These are phyloP conservation scores for Cryptococcus sp. DNA, from an alignment of 1,284 basidiomycete genomes.

Conservation along the genomic window DNA sequence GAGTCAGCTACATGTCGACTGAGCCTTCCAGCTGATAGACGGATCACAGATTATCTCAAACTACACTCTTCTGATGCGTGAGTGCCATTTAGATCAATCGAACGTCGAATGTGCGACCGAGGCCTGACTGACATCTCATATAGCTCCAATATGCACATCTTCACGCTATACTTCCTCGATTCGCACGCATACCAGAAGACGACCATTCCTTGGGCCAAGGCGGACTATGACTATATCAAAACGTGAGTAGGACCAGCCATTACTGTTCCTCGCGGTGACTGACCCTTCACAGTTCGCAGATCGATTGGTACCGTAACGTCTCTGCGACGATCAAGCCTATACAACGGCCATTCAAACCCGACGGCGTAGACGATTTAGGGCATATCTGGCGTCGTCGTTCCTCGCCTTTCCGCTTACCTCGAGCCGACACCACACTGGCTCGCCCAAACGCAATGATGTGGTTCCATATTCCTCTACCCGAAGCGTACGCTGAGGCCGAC, in stretches of 20 bases:
- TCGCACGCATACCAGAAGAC: conserved; percentile 72
- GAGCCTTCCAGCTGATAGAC: conserved; percentile 53
- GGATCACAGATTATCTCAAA: conserved; percentile 58
- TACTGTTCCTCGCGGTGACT: conserved; percentile 5
- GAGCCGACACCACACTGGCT: conserved; percentile 60
- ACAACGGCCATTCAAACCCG: conserved; percentile 75
- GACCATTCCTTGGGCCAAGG: conserved; percentile 52
- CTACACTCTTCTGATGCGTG: conserved; percentile 59
- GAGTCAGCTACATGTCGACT: conserved; percentile 12
- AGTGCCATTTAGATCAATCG: conserved; percentile 53
- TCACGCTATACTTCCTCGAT: conserved; percentile 91
- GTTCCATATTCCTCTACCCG: conserved; percentile 91
- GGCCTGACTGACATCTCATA: not conserved
- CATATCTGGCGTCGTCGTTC: conserved; percentile 58
- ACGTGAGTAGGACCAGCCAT: too few species aligned
- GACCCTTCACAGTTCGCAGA: conserved; percentile 60
- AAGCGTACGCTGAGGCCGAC: conserved; percentile 38
- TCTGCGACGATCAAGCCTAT: conserved; percentile 70
- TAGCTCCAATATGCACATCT: conserved; percentile 79
- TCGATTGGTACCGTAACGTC: conserved; percentile 81
- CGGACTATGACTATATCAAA: conserved; percentile 76
- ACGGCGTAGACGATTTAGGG: conserved; percentile 68
- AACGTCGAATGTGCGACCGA: not conserved
- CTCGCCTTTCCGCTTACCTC: conserved; percentile 4
- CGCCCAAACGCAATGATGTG: conserved; percentile 93